Base-by-base conservation (phyloP, 148 eudicot species). In the Oxyria digyna region DNA sequence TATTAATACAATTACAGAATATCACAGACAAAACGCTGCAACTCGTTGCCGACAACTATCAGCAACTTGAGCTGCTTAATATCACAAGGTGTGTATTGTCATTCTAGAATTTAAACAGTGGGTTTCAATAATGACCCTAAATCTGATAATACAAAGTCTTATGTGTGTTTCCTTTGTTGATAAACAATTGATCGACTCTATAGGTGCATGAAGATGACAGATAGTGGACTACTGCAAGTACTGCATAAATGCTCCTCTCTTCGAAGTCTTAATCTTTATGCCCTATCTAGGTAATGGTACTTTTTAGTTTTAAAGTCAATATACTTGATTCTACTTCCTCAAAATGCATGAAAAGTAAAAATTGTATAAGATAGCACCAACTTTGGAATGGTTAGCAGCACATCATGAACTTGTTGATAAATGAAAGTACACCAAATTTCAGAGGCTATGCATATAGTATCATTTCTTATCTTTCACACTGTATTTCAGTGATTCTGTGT, bases 191-290 rank as follows among this genome's bases (percentile, higher is more conserved):
- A 63, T 63, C 24, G 5, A 63, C 42, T 38, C 40, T 80, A 13
- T 69, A 93, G 95, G 89, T 93, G 98, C 75, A 49, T 89, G 85
- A 93, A 85, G 78, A 67, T 89, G 71, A 89, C 83, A 50, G 98
- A 93, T 74, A 55, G 37, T 64, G 98, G 98, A 72, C 82, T 93
- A 82, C 78, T 76, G 73, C 81, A 73, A 78, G 80, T 93, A 79
- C 49, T 93, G 77, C 69, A 72, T 73, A 83, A 85, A 21, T 87
- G 96, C 77, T 75, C 85, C 67, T 77, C 82, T 41, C 96, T 93
- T 69, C 77, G 66, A 48, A 84, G 79, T 79, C 84, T 93, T 70
- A 93, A 93, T 78, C 82, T 93, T 69, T 93, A 93, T 70, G 96
- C 98, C 64, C 85, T 89, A 74, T 93, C 98, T 52, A 81, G 98